Conservation (phyloP, 495 filamentous ascomycete species). For the Penicillium manginii region DNA sequence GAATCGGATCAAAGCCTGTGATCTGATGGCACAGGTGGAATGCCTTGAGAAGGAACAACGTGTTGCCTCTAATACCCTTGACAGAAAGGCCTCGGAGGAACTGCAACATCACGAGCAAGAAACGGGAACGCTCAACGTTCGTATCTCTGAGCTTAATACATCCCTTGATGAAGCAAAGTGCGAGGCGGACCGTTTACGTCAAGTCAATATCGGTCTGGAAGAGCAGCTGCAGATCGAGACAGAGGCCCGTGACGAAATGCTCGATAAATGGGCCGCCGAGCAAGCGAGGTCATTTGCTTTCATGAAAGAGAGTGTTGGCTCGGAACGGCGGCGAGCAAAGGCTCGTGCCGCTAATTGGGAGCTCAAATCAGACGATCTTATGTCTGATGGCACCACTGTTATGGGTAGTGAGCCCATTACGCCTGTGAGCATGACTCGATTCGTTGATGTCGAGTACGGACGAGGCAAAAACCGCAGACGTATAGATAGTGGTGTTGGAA, state of each 20-base stretch:
- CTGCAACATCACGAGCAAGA: slow-evolving; percentile 48
- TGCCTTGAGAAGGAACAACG: slow-evolving; percentile 37
- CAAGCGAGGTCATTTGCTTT: slow-evolving; percentile 41
- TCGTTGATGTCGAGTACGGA: slow-evolving; percentile 51
- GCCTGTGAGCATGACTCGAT: slow-evolving; percentile 47
- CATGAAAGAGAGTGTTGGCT: slow-evolving; percentile 44
- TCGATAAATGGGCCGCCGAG: slow-evolving; percentile 46
- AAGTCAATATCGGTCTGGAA: slow-evolving; percentile 40
- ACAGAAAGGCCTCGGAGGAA: slow-evolving; percentile 36
- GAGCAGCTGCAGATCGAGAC: slow-evolving; percentile 39
- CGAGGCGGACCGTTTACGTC: slow-evolving; percentile 37
- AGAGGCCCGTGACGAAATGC: slow-evolving; percentile 40
- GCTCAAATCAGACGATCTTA: slow-evolving; percentile 49
- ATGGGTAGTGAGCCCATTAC: slow-evolving; percentile 49
- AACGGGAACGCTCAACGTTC: slow-evolving; percentile 42
- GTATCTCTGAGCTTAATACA: slow-evolving; percentile 42
- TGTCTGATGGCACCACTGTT: slow-evolving; percentile 53
- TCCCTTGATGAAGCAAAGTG: slow-evolving; percentile 35
- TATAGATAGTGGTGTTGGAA: slow-evolving; percentile 65
- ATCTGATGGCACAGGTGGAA: slow-evolving; percentile 38
- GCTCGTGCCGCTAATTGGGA: slow-evolving; percentile 47
- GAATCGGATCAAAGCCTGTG: slow-evolving; percentile 41
- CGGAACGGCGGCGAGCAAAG: slow-evolving; percentile 43
- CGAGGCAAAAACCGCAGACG: slow-evolving; percentile 49
- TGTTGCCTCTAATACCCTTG: slow-evolving; percentile 25